A percentile compares a stretch with the other conserved stretches of the same genome.
Conservation (phyloP, 768 basidiomycete genomes). For the Kwoniella dendrophila region DNA sequence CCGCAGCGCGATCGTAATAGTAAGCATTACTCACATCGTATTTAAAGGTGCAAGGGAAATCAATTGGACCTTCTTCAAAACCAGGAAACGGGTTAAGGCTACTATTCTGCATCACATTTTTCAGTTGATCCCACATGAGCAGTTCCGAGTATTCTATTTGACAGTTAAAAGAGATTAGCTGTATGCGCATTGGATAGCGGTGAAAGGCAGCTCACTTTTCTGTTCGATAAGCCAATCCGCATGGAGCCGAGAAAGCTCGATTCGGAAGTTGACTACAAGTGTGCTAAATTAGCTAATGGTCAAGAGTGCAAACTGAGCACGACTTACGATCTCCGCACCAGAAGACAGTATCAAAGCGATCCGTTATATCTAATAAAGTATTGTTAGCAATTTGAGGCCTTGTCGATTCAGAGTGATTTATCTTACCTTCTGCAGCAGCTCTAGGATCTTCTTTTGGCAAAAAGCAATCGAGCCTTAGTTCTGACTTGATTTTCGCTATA, state of each 20-base stretch:
- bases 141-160: conserved; percentile 76
- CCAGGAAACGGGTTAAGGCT: conserved; percentile 66
- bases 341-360: conserved; percentile 86
- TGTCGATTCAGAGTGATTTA: neutral
- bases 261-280: conserved; percentile 70
- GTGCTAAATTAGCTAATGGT: neutral
- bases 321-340: conserved; percentile 73
- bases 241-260: conserved; percentile 84
- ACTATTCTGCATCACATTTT: conserved; percentile 70
- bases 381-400: conserved; percentile 19
- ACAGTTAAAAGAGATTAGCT: neutral
- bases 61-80: conserved; percentile 75
- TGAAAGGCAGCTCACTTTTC: conserved; percentile 61
- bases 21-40: conserved; percentile 66
- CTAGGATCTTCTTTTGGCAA: conserved; percentile 57
- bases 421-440: conserved; percentile 12
- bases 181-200: neutral
- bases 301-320: neutral
- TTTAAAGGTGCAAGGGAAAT: conserved; percentile 93
- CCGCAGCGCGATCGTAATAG: neutral
- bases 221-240: conserved; percentile 90
- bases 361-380: conserved; percentile 66
- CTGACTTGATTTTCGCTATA: conserved; percentile 82
- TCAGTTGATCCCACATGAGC: conserved; percentile 85
- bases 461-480: conserved; percentile 78